Percentiles rank a stretch among this genome's conserved stretches.
These are phyloP conservation scores for Adansonia grandidieri DNA, from an alignment of 441 rosid genomes.

Conservation along the genomic window DNA sequence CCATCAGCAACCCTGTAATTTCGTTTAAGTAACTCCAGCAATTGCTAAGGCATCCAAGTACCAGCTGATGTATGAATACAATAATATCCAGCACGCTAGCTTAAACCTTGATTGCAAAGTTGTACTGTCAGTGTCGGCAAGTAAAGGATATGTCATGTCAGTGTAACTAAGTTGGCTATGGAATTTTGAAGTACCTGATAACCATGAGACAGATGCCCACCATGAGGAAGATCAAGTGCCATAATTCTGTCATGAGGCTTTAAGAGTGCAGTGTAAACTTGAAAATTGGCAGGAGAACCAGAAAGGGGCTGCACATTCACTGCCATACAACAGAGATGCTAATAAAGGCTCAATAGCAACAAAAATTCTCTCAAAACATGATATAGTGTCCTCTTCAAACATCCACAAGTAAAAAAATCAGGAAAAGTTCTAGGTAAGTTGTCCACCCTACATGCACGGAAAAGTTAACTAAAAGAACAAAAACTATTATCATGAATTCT, in stretches of 20 bases:
- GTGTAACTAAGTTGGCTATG: conserved; percentile 30
- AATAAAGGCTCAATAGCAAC: conserved; percentile 4
- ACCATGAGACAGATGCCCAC: conserved; percentile 99
- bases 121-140: conserved; percentile 7
- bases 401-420: background rate
- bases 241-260: conserved; percentile 98
- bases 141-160: conserved; percentile 20
- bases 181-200: conserved; percentile 69
- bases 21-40: background rate
- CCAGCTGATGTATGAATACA: background rate
- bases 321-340: conserved; percentile 47
- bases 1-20: background rate
- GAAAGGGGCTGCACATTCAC: conserved; percentile 96
- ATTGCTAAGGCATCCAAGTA: background rate
- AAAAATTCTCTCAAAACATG: background rate
- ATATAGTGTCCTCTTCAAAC: background rate
- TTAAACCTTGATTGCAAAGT: background rate
- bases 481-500: background rate
- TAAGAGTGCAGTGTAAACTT: conserved; percentile 88
- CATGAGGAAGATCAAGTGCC: conserved; percentile 99
- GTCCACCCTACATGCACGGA: too few species aligned
- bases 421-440: too few species aligned
- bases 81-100: background rate
- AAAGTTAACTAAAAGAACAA: background rate
- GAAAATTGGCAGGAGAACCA: conserved; percentile 98